These are phyloP conservation scores for Salvia rosmarinus DNA, from an alignment of 257 asterid species.

Conservation along the genomic window DNA sequence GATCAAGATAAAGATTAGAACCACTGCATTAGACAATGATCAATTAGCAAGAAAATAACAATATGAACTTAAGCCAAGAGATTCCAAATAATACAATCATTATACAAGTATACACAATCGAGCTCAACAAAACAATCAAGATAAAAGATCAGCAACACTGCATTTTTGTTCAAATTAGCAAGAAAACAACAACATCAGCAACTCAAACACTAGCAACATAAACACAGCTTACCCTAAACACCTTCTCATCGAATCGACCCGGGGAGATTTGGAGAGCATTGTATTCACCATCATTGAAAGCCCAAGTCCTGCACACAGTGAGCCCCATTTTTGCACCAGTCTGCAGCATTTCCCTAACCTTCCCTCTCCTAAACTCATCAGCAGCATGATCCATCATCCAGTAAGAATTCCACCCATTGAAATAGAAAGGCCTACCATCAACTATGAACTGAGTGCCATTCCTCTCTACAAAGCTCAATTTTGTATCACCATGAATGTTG, in stretches of 20 bases:
- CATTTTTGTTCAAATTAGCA: constrained; percentile 10
- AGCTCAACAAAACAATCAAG: constrained; percentile 10
- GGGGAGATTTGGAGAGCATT: constrained; percentile 94
- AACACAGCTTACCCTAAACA: constrained; percentile 69
- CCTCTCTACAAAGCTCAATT: constrained; percentile 82
- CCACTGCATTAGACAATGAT: not conserved
- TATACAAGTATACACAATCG: not conserved
- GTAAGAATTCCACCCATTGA: constrained; percentile 98
- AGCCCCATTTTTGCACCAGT: constrained; percentile 95
- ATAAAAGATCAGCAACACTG: not conserved
- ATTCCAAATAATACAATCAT: constrained; percentile 11
- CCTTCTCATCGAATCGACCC: constrained; percentile 80
- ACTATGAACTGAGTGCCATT: constrained; percentile 90
- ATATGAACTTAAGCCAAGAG: not conserved
- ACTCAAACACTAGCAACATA: constrained; percentile 30
- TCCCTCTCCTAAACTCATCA: constrained; percentile 61
- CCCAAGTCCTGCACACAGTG: constrained; percentile 98
- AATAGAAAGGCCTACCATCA: constrained; percentile 84
- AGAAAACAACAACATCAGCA: constrained; percentile 3
- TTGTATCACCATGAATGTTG: constrained; percentile 44
- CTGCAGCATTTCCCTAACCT: constrained; percentile 72
- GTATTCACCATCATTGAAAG: constrained; percentile 92
- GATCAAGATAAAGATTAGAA: constrained; percentile 2
- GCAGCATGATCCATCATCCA: constrained; percentile 99
- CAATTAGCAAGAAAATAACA: constrained; percentile 8